These are phyloP conservation scores for Marasmius fiardii DNA, from an alignment of 1,284 basidiomycete genomes.

Conservation along the genomic window DNA sequence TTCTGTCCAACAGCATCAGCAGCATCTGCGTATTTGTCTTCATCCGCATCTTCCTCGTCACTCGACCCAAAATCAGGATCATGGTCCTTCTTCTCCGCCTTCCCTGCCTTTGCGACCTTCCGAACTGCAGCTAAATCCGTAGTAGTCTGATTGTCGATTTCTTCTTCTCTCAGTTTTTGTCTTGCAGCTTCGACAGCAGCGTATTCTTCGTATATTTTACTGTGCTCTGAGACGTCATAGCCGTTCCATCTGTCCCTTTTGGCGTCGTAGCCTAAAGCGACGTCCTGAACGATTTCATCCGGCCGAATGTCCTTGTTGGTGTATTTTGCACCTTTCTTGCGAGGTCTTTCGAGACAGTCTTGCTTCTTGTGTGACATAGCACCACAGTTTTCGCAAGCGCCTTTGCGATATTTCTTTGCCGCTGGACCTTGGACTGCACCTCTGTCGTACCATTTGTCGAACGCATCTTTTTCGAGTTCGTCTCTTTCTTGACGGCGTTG, in stretches of 20 bases:
- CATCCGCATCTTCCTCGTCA: constrained; percentile 92
- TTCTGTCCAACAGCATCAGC: constrained; percentile 98
- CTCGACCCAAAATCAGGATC: constrained; percentile 90
- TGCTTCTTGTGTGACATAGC: constrained; percentile 90
- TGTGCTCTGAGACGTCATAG: constrained; percentile 88
- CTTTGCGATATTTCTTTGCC: constrained; percentile 95
- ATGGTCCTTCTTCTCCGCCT: neutral
- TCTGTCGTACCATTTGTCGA: constrained; percentile 92
- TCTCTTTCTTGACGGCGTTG: constrained; percentile 76
- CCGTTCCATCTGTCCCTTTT: constrained; percentile 99
- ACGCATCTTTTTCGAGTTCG: constrained; percentile 62
- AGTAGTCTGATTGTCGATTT: constrained; percentile 79
- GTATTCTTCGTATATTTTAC: constrained; percentile 89
- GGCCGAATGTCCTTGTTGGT: constrained; percentile 88
- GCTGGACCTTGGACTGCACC: constrained; percentile 85
- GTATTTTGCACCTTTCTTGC: constrained; percentile 94
- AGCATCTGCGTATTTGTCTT: constrained; percentile 96
- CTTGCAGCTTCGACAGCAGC: constrained; percentile 90
- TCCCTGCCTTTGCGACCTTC: constrained; percentile 45
- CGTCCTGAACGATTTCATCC: constrained; percentile 86
- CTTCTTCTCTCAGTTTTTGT: constrained; percentile 88
- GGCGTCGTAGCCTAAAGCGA: constrained; percentile 85
- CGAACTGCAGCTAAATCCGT: constrained; percentile 1
- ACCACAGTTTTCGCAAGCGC: constrained; percentile 98
- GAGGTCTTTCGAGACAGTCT: constrained; percentile 95